Evolutionary conservation across 1,284 basidiomycete species (phyloP).

Genomic region (Rhodotorula sp.): DNA sequence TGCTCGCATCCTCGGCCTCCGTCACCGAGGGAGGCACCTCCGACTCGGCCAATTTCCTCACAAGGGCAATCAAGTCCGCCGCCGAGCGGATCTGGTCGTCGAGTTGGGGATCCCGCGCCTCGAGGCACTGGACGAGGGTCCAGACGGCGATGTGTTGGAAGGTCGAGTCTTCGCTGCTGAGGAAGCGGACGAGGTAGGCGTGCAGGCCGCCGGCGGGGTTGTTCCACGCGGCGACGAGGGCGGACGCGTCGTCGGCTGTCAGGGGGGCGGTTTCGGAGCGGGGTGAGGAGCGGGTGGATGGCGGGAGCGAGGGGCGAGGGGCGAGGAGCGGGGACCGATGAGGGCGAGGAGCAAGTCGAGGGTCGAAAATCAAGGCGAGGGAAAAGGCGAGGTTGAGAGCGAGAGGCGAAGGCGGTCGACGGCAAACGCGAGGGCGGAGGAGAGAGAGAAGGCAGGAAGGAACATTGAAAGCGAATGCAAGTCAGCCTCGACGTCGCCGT

Average conservation of each 20-base stretch:
- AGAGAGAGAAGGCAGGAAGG: no score
- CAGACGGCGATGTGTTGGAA: conserved; percentile 99
- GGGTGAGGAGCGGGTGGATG: no score
- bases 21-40: conserved; percentile 22
- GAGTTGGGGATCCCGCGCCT: conserved; percentile 49
- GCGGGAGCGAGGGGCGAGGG: neutral
- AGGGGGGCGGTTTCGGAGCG: neutral
- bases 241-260: conserved; percentile 89
- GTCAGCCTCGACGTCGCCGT: no score
- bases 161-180: conserved; percentile 92
- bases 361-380: no score
- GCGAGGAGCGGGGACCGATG: neutral
- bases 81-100: neutral
- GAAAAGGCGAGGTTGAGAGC: no score
- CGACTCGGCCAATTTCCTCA: conserved; percentile 70
- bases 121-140: conserved; percentile 96
- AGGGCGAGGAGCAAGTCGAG: neutral
- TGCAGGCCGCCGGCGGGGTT: conserved; percentile 97
- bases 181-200: conserved; percentile 89
- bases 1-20: conserved; percentile 52
- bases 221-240: conserved; percentile 98
- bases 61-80: conserved; percentile 80
- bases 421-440: no score
- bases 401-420: no score
- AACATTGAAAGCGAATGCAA: no score